A percentile compares a stretch with the other conserved stretches of the same genome.
Conservation (phyloP, 23 red algal species). For the Gracilaria caudata region DNA sequence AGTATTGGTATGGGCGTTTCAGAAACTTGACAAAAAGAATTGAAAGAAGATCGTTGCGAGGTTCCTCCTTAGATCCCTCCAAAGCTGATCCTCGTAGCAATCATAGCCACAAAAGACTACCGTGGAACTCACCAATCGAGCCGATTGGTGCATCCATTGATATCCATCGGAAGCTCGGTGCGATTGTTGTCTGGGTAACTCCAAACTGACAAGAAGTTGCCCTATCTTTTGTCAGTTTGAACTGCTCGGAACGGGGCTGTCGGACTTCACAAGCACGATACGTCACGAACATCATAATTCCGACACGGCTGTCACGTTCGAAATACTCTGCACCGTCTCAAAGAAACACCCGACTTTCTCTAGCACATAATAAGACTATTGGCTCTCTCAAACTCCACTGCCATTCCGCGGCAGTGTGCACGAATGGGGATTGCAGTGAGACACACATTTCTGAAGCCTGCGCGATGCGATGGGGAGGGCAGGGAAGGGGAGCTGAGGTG, state of each 20-base stretch:
- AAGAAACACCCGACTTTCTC: too few relatives aligned
- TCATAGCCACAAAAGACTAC: background rate
- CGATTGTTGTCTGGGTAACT: background rate
- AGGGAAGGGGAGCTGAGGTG: too few relatives aligned
- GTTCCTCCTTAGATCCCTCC: too few relatives aligned
- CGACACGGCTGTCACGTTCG: background rate
- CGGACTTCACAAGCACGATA: background rate
- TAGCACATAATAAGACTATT: too few relatives aligned
- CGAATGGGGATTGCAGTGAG: too few relatives aligned
- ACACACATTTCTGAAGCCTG: too few relatives aligned
- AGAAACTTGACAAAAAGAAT: background rate
- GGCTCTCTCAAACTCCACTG: too few relatives aligned
- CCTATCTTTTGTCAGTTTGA: background rate
- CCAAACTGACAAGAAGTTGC: background rate
- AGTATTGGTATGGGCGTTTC: background rate
- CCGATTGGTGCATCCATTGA: background rate
- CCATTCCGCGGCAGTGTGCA: too few relatives aligned
- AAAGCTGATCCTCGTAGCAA: too few relatives aligned
- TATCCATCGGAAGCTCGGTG: background rate
- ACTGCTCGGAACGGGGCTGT: background rate
- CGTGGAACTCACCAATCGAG: background rate
- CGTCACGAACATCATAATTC: constrained; percentile 5
- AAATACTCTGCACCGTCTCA: too few relatives aligned
- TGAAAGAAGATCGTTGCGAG: background rate
- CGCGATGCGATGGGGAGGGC: too few relatives aligned